Evolutionary conservation across 805 yeast genomes (phyloP), one percentile per base, ranked within the genome.

Genomic region (Danielia oregonensis): DNA sequence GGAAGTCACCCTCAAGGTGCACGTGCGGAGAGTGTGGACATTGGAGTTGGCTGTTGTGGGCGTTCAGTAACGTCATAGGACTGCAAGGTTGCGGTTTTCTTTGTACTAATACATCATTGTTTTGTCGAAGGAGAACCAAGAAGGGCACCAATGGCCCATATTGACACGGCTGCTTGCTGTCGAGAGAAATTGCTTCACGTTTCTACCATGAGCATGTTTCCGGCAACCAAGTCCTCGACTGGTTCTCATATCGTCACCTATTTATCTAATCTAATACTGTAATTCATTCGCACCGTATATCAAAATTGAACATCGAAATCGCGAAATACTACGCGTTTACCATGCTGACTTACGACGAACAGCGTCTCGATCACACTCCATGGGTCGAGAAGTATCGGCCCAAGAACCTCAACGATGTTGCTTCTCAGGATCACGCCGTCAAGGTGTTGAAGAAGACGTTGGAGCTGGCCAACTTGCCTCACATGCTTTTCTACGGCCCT

Each of bases 351-450:
- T 66, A 65, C 54, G 65, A 61, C 32, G 58, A 58, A 35, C 76
- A 73, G 34, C 55, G 61, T 37, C 53, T 64, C 11, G 72, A 73
- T 29, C 73, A 75, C 50, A 75, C 78, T 51, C 96, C 96, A 3
- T 87, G 96, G 96, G 95, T 88, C 14, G 96, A 87, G 56, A 87
- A 87, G 69, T 55, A 55, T 46, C 86, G 99, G 46, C 99, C 99
- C 10, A 82, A 78, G 55, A 78, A 74, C 29, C 69, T 93, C 25
- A 85, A 79, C 48, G 97, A 93, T 46, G 87, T 93, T 13, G 72
- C 96, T 4, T 86, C 97, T 0, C 99, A 93, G 55, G 91, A 82
- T 32, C 88, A 86, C 47, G 88, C 97, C 0, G 86, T 91, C 8
- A 76, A 74, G 14, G 91, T 93, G 19, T 66, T 93, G 41, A 82